Percentiles rank a stretch among this genome's conserved stretches.
These are phyloP conservation scores for Lactarius psammicola DNA, from an alignment of 768 basidiomycete genomes.

Conservation along the genomic window DNA sequence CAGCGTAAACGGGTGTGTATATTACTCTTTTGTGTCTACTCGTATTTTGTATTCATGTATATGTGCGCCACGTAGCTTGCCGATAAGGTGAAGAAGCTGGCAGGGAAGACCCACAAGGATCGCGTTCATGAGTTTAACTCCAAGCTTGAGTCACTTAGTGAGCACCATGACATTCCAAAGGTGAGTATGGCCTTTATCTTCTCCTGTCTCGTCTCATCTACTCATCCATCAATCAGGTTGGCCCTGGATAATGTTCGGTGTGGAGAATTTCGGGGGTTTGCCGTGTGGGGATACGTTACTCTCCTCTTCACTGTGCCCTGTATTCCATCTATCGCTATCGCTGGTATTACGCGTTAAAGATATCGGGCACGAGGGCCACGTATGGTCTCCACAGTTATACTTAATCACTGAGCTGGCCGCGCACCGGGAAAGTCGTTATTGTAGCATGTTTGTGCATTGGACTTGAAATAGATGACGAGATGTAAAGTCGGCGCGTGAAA, in stretches of 20 bases:
- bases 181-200: conserved; percentile 39
- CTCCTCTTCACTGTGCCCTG: not conserved
- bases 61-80: conserved; percentile 54
- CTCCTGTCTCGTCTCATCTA: conserved; percentile 11
- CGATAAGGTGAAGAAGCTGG: conserved; percentile 71
- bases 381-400: not conserved
- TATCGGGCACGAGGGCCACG: conserved; percentile 1
- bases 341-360: conserved; percentile 6
- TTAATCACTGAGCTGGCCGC: conserved; percentile 17
- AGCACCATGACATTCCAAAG: conserved; percentile 96
- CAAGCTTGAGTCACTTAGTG: conserved; percentile 82
- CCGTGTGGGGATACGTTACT: not conserved
- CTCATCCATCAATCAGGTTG: conserved; percentile 52
- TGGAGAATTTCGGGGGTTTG: conserved; percentile 20
- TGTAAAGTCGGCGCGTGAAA: conserved; percentile 32
- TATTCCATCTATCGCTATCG: not conserved
- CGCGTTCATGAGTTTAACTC: conserved; percentile 87
- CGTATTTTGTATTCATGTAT: conserved; percentile 19
- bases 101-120: conserved; percentile 89
- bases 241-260: conserved; percentile 66
- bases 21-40: not conserved
- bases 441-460: conserved; percentile 36
- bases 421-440: conserved; percentile 29
- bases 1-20: conserved; percentile 67
- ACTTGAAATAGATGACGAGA: conserved; percentile 36